These are phyloP conservation scores for Haberlea rhodopensis DNA, from an alignment of 257 asterid genomes.

Conservation along the genomic window DNA sequence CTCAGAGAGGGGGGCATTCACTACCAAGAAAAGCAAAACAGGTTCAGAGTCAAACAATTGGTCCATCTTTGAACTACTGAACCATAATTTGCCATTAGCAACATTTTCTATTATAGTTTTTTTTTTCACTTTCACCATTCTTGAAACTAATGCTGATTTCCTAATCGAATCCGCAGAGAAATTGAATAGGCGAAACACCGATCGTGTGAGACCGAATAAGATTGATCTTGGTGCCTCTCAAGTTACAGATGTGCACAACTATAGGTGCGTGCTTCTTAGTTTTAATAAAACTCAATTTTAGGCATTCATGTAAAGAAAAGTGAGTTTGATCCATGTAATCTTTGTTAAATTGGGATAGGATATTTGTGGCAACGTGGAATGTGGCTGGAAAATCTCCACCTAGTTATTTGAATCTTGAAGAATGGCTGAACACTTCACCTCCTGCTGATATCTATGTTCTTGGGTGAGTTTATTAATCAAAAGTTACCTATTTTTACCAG, in stretches of 20 bases:
- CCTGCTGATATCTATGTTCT: slow-evolving; percentile 97
- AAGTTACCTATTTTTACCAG: background rate
- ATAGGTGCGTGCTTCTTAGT: slow-evolving; percentile 42
- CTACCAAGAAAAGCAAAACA: slow-evolving; percentile 85
- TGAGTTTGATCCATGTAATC: background rate
- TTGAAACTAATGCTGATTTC: background rate
- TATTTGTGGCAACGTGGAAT: slow-evolving; percentile 97
- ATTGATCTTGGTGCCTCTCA: slow-evolving; percentile 68
- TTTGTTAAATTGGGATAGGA: slow-evolving; percentile 34
- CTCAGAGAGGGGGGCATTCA: slow-evolving; percentile 76
- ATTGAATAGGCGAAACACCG: slow-evolving; percentile 31
- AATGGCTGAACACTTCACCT: slow-evolving; percentile 93
- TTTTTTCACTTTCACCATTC: background rate
- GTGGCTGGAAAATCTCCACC: slow-evolving; percentile 99
- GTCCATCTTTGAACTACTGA: slow-evolving; percentile 33
- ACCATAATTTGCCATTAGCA: background rate
- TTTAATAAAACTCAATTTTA: background rate
- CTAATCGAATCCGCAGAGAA: slow-evolving; percentile 40
- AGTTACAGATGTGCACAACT: slow-evolving; percentile 62
- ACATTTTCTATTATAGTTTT: background rate
- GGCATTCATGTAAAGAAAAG: background rate
- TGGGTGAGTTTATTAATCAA: slow-evolving; percentile 57
- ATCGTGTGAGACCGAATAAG: slow-evolving; percentile 31
- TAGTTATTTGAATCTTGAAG: slow-evolving; percentile 70
- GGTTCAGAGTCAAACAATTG: slow-evolving; percentile 55